A percentile compares a stretch with the other conserved stretches of the same genome.
phyloP scores from a whole-genome alignment of 768 basidiomycete species.

The Gelatoporia subvermispora region DNA sequence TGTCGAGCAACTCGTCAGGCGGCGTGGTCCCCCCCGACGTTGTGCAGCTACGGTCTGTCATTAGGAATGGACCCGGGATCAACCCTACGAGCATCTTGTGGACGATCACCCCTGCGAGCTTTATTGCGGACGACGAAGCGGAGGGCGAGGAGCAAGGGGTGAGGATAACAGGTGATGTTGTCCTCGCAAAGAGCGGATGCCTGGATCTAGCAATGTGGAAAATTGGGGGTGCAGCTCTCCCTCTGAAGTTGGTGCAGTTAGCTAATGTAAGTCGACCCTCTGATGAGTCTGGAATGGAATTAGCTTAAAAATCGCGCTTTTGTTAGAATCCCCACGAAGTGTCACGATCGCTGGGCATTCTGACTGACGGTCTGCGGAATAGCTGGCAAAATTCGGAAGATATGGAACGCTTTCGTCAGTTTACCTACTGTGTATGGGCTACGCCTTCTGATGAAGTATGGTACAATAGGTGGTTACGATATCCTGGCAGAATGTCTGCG shows the following conservation, averaged over 20 bases:
- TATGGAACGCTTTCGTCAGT: slow-evolving; percentile 82
- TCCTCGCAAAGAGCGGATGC: slow-evolving; percentile 53
- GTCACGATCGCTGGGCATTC: slow-evolving; percentile 62
- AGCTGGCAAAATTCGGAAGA: slow-evolving; percentile 95
- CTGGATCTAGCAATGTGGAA: slow-evolving; percentile 77
- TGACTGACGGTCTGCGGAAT: slow-evolving; percentile 73
- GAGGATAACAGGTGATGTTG: slow-evolving; percentile 43
- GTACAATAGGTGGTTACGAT: slow-evolving; percentile 76
- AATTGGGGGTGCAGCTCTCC: slow-evolving; percentile 76
- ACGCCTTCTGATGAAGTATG: not conserved
- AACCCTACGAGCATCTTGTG: slow-evolving; percentile 34
- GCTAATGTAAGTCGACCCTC: slow-evolving; percentile 49
- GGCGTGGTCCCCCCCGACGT: slow-evolving; percentile 27
- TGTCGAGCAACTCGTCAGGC: slow-evolving; percentile 43
- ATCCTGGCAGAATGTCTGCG: slow-evolving; percentile 72
- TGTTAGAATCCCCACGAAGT: slow-evolving; percentile 70
- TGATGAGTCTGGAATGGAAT: not conserved
- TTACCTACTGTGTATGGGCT: not conserved
- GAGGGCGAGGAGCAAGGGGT: slow-evolving; percentile 9
- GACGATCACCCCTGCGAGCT: slow-evolving; percentile 31
- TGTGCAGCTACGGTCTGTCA: slow-evolving; percentile 42
- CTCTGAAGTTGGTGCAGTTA: slow-evolving; percentile 69
- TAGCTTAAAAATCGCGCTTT: not conserved
- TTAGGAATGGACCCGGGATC: slow-evolving; percentile 45
- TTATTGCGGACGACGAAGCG: slow-evolving; percentile 8